These are phyloP conservation scores for Amanita subjunquillea DNA, from an alignment of 768 basidiomycete species.

Conservation along the genomic window DNA sequence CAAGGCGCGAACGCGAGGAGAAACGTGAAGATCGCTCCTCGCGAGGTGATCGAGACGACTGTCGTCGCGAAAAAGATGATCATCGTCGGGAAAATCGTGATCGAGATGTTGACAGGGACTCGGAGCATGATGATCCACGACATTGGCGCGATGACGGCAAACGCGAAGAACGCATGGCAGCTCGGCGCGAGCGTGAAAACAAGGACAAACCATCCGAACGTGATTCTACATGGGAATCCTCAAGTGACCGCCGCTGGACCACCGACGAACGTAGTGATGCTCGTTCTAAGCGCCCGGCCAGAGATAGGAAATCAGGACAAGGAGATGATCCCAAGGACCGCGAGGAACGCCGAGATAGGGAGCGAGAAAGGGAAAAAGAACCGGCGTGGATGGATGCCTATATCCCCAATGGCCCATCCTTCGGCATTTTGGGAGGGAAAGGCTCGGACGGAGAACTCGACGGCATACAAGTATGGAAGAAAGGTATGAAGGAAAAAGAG, in stretches of 20 bases:
- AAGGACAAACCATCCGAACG: conserved; percentile 34
- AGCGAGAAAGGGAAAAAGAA: conserved; percentile 56
- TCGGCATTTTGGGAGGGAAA: conserved; percentile 57
- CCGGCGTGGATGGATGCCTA: conserved; percentile 93
- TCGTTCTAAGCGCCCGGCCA: conserved; percentile 41
- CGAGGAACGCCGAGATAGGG: conserved; percentile 38
- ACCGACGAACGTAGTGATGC: conserved; percentile 48
- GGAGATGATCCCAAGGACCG: conserved; percentile 35
- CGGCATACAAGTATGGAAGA: conserved; percentile 83
- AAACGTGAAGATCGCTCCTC: conserved; percentile 19
- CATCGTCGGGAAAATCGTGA: conserved; percentile 14
- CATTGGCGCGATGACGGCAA: conserved; percentile 80
- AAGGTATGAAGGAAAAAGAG: conserved; percentile 70
- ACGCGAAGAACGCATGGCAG: conserved; percentile 63
- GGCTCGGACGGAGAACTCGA: conserved; percentile 59
- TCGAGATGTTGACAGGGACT: conserved; percentile 32
- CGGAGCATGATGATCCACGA: conserved; percentile 56
- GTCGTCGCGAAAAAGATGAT: conserved; percentile 14
- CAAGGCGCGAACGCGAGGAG: conserved; percentile 34
- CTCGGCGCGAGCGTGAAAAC: conserved; percentile 38
- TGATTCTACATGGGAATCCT: conserved; percentile 33
- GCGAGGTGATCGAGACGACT: conserved; percentile 23
- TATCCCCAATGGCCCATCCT: conserved; percentile 46
- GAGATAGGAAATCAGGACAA: conserved; percentile 41
- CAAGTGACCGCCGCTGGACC: conserved; percentile 46